Evolutionary conservation across 768 basidiomycete species (phyloP), one percentile per base, ranked within the genome.

Genomic region (Lentinus brumalis): DNA sequence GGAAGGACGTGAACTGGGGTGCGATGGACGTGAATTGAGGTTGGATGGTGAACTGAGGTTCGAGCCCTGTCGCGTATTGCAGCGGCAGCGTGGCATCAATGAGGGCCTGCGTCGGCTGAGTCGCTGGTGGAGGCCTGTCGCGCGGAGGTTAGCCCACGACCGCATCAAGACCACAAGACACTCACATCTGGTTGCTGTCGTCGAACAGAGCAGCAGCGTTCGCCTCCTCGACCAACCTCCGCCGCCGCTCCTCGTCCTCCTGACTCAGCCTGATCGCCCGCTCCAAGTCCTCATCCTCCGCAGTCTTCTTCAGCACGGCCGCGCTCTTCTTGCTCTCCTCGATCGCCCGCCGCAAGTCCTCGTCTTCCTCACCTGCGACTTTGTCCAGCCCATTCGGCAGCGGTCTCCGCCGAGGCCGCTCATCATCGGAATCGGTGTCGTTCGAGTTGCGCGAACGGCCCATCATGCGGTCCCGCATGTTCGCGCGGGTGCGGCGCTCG

Each of bases 401-500:
- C 44, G 35, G 39, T 21, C 47, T 4, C 18, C 57, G 30, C 4
- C n/a, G 29, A 59, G 65, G 57, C 11, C 56, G 57, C 2, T 59
- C 57, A 21, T 56, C 60, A 4, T 67, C 79, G 32, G 75, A 3
- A 69, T 72, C 7, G 74, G 75, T 47, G 73, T 76, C 5, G 75
- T 71, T 14, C 85, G 88, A 57, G 10, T 9, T 42, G 10, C n/a
- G 41, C 1, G 18, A 44, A 5, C 58, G 64, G 44, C 84, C 84
- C 54, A 90, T 79, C 92, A 97, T 92, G 35, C 96, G 86, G 76
- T 96, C 91, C 40, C 91, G 85, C 95, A 98, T 98, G 40, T 82
- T 81, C 5, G 92, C 91, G 46, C 93, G 81, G 35, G 83, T 80
- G 11, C 86, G 81, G 29, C 96, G 85, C 71, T 94, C 92, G 59